Evolutionary conservation across 2,329 filamentous ascomycete species (phyloP).

Genomic region (Paecilomyces sp.): DNA sequence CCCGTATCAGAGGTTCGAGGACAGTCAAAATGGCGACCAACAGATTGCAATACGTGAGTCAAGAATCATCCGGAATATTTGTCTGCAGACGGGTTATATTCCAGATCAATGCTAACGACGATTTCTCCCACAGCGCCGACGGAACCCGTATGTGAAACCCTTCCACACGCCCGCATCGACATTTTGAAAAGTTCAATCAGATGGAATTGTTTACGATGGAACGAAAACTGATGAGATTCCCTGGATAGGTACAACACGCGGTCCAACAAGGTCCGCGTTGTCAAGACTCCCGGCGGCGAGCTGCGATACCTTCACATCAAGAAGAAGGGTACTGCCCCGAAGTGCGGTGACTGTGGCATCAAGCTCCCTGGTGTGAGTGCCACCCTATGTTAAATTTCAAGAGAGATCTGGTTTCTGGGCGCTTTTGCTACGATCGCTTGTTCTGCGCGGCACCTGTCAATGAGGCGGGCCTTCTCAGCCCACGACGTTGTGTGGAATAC

Average conservation of each 20-base stretch:
- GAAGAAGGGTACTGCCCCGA: conserved; percentile 97
- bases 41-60: conserved; percentile 44
- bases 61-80: background rate
- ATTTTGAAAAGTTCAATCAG: background rate
- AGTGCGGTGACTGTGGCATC: conserved; percentile 98
- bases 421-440: background rate
- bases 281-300: conserved; percentile 95
- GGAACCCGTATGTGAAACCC: conserved; percentile 61
- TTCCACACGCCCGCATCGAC: background rate
- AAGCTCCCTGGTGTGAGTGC: conserved; percentile 95
- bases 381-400: conserved; percentile 10
- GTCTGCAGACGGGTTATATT: background rate
- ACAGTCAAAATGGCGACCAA: conserved; percentile 47
- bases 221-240: conserved; percentile 24
- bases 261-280: conserved; percentile 91
- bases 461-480: background rate
- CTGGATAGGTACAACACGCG: conserved; percentile 83
- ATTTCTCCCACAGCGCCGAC: conserved; percentile 53
- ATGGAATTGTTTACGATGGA: conserved; percentile 5
- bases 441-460: conserved; percentile 4
- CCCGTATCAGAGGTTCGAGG: conserved; percentile 33
- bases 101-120: conserved; percentile 17
- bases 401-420: background rate
- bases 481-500: background rate
- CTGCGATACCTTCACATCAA: conserved; percentile 98